A percentile compares a stretch with the other conserved stretches of the same genome.
phyloP scores from a whole-genome alignment of 2,329 filamentous ascomycete species.

The Fusarium pseudocircinatum region DNA sequence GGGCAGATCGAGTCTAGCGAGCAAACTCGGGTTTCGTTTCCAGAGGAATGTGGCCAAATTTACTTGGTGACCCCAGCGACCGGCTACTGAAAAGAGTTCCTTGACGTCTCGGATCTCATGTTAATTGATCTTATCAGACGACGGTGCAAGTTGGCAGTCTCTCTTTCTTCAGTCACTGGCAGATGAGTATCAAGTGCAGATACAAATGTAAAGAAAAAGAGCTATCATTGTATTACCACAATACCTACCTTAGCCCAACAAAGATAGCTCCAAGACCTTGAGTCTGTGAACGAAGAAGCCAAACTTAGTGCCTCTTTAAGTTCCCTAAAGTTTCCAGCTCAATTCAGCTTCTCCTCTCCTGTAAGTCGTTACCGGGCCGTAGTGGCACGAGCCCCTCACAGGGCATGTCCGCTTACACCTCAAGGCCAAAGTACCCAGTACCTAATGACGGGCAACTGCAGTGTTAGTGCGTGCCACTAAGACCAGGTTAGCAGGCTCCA shows the following conservation, averaged over 20 bases:
- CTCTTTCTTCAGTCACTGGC: not conserved
- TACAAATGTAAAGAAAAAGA: not conserved
- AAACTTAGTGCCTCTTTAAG: not conserved
- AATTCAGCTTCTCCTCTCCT: conserved; percentile 1
- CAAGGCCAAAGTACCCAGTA: conserved; percentile 3
- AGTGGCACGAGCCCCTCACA: conserved; percentile 28
- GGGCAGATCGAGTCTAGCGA: conserved; percentile 28
- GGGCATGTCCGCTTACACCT: conserved; percentile 4
- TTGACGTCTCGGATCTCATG: conserved; percentile 22
- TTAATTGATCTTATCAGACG: not conserved
- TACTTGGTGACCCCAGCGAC: conserved; percentile 33
- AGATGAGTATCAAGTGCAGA: not conserved
- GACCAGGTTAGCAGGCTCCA: conserved; percentile 22
- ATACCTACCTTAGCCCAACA: not conserved
- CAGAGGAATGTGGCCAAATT: conserved; percentile 43
- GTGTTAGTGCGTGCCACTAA: conserved; percentile 14
- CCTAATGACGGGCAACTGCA: conserved; percentile 26
- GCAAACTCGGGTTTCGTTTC: conserved; percentile 34
- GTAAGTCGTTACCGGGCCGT: conserved; percentile 33
- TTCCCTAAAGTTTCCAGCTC: not conserved
- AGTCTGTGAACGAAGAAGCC: conserved; percentile 14
- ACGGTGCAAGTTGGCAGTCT: not conserved
- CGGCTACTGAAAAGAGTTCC: conserved; percentile 13
- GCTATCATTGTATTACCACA: not conserved
- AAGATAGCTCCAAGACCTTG: not conserved